Conservation (phyloP, 805 yeast species). For the Ogataea methylovora region DNA sequence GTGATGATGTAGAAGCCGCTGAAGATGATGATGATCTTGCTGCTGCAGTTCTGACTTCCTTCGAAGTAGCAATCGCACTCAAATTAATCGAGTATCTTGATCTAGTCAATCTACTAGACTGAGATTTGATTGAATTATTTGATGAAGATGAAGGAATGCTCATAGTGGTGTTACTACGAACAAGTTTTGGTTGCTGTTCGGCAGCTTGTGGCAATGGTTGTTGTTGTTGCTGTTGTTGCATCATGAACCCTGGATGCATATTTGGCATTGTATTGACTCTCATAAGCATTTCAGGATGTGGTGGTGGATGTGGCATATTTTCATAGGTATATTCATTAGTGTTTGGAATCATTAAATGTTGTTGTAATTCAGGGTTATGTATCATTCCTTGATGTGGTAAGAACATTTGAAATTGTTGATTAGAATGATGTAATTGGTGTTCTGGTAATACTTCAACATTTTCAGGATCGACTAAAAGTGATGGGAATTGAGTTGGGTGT, state of each 20-base stretch:
- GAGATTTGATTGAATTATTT: not conserved
- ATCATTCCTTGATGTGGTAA: no score
- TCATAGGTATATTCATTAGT: no score
- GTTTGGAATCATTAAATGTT: no score
- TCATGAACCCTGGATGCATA: no score
- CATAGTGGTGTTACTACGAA: conserved; percentile 1
- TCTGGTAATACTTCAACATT: no score
- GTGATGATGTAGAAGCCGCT: conserved; percentile 9
- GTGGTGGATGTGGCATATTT: no score
- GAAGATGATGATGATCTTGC: conserved; percentile 8
- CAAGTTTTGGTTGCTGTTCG: not conserved
- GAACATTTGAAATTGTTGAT: no score
- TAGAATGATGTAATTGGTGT: no score
- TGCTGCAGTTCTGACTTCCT: conserved; percentile 24
- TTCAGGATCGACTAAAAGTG: no score
- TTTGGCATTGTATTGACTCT: not conserved
- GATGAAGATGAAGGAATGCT: not conserved
- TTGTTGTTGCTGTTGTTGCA: not conserved
- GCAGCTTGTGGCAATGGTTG: not conserved
- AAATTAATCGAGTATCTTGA: conserved; percentile 48
- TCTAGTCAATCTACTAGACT: conserved; percentile 17
- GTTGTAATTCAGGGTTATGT: no score
- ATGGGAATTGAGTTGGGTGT: not conserved
- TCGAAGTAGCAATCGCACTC: conserved; percentile 41
- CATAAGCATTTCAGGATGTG: not conserved